Evolutionary conservation across 495 filamentous ascomycete genomes (phyloP), one percentile per base, ranked within the genome.

Genomic region (Trichoderma reesei): DNA sequence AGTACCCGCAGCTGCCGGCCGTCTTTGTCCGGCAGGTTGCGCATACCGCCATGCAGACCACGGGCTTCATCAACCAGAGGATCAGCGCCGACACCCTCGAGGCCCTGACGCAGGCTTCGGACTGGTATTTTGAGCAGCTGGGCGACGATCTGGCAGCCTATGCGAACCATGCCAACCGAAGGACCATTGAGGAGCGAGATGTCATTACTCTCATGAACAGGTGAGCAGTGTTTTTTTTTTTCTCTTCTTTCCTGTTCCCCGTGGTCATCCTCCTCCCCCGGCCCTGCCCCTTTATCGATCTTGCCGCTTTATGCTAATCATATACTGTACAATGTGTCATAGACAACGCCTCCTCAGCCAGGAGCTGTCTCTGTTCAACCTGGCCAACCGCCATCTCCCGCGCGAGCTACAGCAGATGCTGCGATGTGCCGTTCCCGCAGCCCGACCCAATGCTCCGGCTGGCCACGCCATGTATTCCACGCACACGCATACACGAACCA

Each of bases 81-180:
- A 84, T 96, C 61, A 84, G 79, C 65, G 85, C 87, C 42, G 88
- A 91, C 37, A 85, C 87, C 1, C 76, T 96, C 62, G 80, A 82
- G 18, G 85, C 85, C 33, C 86, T 96, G 42, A 84, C 87, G 71
- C 85, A 89, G 69, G 90, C 90, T 16, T 88, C 87, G 18, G 89
- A 92, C 41, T 91, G 88, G 86, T 96, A 90, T 74, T 95, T 96
- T 70, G 88, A 93, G 69, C 92, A 96, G 72, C 78, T 87, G 14
- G 83, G 88, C 64, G 89, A 90, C 33, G 90, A 95, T 69, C 77
- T 96, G 65, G 83, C 82, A 3, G 85, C 81, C 2, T 96, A 92
- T 74, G 88, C 92, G 9, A 79, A 86, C 60, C 92, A 96, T 73
- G 91, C 89, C 4, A 85, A 87, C 37, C 83, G 92, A 46, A 92